Conservation (phyloP, 345 rosid genomes). For the Eucalyptus caleyi region DNA sequence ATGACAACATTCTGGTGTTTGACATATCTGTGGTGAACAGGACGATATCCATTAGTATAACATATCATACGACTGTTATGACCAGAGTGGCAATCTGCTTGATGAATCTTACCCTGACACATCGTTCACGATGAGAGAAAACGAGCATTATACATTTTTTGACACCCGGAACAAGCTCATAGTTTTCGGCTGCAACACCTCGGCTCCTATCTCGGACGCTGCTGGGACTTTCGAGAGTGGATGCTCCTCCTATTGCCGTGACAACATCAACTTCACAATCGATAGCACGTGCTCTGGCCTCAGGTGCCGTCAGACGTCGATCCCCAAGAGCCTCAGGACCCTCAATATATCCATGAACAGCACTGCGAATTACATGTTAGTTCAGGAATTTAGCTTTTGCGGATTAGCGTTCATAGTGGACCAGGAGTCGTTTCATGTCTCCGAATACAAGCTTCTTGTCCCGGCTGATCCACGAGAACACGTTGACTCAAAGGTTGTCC, state of each 20-base stretch:
- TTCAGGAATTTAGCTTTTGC: too few relatives aligned
- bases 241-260: too few relatives aligned
- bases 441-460: too few relatives aligned
- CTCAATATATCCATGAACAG: too few relatives aligned
- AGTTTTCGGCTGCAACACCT: background rate
- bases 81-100: background rate
- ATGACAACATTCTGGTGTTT: rapidly evolving
- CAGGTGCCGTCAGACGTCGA: too few relatives aligned
- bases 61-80: background rate
- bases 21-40: background rate
- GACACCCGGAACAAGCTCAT: background rate
- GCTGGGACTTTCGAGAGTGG: background rate
- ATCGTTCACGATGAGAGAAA: background rate
- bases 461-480: too few relatives aligned
- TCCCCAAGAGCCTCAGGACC: too few relatives aligned
- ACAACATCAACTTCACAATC: too few relatives aligned
- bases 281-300: rapidly evolving
- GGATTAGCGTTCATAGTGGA: too few relatives aligned
- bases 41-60: background rate
- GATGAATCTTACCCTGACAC: background rate
- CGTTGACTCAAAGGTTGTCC: too few relatives aligned
- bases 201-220: background rate
- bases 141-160: background rate
- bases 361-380: too few relatives aligned
- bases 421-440: too few relatives aligned